Evolutionary conservation across 2,329 filamentous ascomycete genomes (phyloP), one percentile per base, ranked within the genome.

Genomic region (Ampelomyces quisqualis): DNA sequence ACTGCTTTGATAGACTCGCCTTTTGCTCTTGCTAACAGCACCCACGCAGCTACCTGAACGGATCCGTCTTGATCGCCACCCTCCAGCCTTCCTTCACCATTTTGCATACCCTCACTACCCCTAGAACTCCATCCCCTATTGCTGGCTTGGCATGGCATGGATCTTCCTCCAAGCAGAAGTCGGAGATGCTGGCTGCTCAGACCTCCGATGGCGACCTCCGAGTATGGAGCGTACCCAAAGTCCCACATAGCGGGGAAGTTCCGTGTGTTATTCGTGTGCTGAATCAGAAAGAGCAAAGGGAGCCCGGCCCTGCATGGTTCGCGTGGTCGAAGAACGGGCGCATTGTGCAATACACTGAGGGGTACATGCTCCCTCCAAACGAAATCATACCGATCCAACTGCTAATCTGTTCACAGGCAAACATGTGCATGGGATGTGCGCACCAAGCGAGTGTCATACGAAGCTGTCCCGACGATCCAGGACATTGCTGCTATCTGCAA

Each of bases 271-370:
- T 97, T 45, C 80, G 93, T 48, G 84, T 94, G 19, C 73, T 98
- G 34, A 91, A 88, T 66, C 79, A 87, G 57, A 83, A 83, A 6
- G 90, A 95, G 47, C 83, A 83, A 51, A 83, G 79, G 53, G 73
- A 81, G 22, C 72, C 81, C 2, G 89, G 89, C 1, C 85, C 88
- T 24, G 95, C 95, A 65, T 98, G 93, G 93, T 90, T 96, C 76
- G 86, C 84, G 14, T 98, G 93, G 93, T 97, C 93, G 0, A 97
- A 96, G 72, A 97, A 95, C 72, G 93, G 93, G 26, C 86, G 90
- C 53, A 90, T 98, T 52, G 83, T 98, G 50, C 93, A 98, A 70
- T 90, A 84, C 69, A 86, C 88, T 4, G 89, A 96, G 70, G 83
- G 85, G 90, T 95, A 76, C 73, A 88, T 81, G 26, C 26, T 37